These are phyloP conservation scores for Aspergillus sojae DNA, from an alignment of 2,329 filamentous ascomycete genomes.

Conservation along the genomic window DNA sequence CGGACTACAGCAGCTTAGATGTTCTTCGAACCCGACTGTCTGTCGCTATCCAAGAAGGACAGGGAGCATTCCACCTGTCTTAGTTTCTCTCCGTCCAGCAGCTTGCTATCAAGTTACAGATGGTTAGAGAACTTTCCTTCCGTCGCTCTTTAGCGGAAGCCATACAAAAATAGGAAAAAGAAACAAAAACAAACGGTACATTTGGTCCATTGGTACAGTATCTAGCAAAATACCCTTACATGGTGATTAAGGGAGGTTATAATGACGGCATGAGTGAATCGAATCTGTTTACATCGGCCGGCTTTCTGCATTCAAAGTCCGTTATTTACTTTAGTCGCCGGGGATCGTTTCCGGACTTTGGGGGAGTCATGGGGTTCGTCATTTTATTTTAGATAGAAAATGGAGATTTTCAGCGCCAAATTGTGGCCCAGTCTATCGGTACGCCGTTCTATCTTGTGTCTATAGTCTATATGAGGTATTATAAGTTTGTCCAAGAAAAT, in stretches of 20 bases:
- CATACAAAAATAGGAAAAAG: constrained; percentile 2
- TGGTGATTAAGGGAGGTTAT: constrained; percentile 11
- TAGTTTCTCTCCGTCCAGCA: constrained; percentile 40
- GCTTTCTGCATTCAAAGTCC: constrained; percentile 17
- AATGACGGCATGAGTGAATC: constrained; percentile 20
- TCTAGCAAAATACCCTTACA: constrained; percentile 14
- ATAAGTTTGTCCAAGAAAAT: background rate
- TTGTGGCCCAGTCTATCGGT: background rate
- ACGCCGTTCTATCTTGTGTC: background rate
- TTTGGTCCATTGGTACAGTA: constrained; percentile 16
- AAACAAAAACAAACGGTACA: constrained; percentile 1
- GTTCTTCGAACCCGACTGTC: constrained; percentile 77
- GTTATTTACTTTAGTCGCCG: constrained; percentile 9
- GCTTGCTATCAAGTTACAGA: constrained; percentile 3
- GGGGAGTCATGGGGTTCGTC: constrained; percentile 18
- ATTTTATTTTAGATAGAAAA: constrained; percentile 26
- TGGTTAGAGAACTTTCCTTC: background rate
- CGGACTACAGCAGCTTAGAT: constrained; percentile 82
- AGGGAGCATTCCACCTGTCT: constrained; percentile 96
- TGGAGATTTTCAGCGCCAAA: constrained; percentile 12
- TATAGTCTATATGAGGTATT: constrained; percentile 7
- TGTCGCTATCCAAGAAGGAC: constrained; percentile 89
- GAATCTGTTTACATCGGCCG: constrained; percentile 17
- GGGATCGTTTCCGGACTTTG: constrained; percentile 15
- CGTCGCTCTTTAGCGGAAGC: background rate